A percentile compares a stretch with the other conserved stretches of the same genome.
Evolutionary conservation across 257 asterid species (phyloP).

Genomic region (Solanum chiquidenum): DNA sequence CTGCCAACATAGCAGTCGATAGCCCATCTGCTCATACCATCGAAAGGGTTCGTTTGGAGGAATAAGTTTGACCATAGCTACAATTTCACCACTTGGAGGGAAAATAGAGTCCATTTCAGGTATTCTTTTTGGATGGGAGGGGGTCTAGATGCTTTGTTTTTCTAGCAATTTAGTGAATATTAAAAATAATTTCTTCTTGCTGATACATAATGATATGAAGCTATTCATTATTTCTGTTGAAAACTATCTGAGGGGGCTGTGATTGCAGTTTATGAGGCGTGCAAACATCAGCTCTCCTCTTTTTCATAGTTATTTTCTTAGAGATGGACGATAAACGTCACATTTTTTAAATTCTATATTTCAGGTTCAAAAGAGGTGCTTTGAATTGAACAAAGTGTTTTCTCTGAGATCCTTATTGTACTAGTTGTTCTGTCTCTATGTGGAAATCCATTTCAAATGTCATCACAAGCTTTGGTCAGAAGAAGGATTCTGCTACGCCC

Average conservation of each 20-base stretch:
- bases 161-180: neutral
- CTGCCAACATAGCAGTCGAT: neutral
- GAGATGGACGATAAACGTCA: neutral
- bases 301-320: neutral
- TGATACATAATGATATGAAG: neutral
- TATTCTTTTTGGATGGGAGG: neutral
- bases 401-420: neutral
- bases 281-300: neutral
- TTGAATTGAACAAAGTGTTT: neutral
- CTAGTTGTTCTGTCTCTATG: constrained; percentile 28
- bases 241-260: neutral
- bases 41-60: neutral
- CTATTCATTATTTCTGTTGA: neutral
- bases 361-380: neutral
- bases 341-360: neutral
- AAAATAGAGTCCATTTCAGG: neutral
- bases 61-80: neutral
- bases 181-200: neutral
- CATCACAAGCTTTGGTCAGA: constrained; percentile 48
- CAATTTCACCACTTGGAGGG: neutral
- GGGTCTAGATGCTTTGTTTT: neutral
- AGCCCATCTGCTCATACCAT: neutral
- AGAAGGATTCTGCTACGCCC: constrained; percentile 34
- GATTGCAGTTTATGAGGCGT: neutral
- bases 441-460: constrained; percentile 67